These are phyloP conservation scores for Rhizopogon vesiculosus DNA, from an alignment of 768 basidiomycete genomes.

Conservation along the genomic window DNA sequence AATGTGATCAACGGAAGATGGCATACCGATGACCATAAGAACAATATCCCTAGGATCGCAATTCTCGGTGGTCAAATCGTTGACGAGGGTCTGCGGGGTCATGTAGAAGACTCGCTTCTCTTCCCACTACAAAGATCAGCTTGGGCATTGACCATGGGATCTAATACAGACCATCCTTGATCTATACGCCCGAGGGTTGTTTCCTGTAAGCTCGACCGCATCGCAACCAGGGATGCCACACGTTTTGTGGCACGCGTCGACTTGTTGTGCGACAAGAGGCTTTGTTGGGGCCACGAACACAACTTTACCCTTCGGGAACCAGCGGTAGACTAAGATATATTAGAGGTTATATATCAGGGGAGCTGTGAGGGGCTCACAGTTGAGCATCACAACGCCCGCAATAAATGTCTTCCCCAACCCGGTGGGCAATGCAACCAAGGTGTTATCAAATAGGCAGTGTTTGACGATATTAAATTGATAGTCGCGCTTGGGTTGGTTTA, in stretches of 20 bases:
- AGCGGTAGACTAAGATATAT: conserved; percentile 64
- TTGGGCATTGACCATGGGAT: neutral
- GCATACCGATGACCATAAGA: conserved; percentile 80
- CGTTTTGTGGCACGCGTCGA: conserved; percentile 86
- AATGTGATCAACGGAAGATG: neutral
- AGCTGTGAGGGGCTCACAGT: conserved; percentile 51
- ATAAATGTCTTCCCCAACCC: conserved; percentile 98
- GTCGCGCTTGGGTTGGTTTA: conserved; percentile 82
- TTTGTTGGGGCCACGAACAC: conserved; percentile 96
- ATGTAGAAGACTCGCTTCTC: conserved; percentile 89
- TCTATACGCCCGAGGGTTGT: conserved; percentile 50
- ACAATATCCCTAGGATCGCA: conserved; percentile 81
- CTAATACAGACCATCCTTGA: conserved; percentile 50
- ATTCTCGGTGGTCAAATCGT: conserved; percentile 70
- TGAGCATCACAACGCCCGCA: conserved; percentile 94
- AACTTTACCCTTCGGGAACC: conserved; percentile 90
- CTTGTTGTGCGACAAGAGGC: conserved; percentile 93
- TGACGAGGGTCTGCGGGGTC: conserved; percentile 92
- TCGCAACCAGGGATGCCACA: conserved; percentile 91
- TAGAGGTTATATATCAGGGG: conserved; percentile 1
- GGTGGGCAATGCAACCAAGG: conserved; percentile 90
- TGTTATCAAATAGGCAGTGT: conserved; percentile 85
- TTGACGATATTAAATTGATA: conserved; percentile 95
- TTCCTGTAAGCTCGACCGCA: conserved; percentile 84
- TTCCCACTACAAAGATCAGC: conserved; percentile 50